Evolutionary conservation across 768 basidiomycete genomes (phyloP), one percentile per base, ranked within the genome.

Genomic region (Calocybe indica): DNA sequence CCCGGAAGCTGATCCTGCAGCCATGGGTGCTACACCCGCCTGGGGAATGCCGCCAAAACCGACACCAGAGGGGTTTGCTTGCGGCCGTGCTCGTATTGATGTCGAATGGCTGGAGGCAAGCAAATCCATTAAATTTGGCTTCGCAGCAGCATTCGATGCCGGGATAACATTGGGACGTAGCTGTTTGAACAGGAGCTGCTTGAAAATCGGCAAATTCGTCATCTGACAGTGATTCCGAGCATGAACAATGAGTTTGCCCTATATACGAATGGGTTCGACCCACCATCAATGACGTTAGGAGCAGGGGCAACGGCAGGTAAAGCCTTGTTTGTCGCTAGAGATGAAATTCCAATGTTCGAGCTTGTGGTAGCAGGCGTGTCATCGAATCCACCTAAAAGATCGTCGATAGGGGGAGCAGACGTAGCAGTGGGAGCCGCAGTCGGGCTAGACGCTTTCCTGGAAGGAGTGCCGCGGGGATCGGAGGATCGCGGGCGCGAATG

Each of bases 131-230:
- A 83, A 59, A 53, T 74, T 72, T 22, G 71, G 61, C 48, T 68
- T 56, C 39, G 64, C 59, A 9, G 66, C 62, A 5, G 62, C 59
- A 7, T 62, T 22, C 22, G 22, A 22, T 52, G 15, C 66, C 53
- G 40, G 61, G 57, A n/a, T 70, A 58, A 32, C 76, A 73, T n/a
- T 75, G 72, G 13, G 73, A 50, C 33, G 54, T 53, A 40, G 67
- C 54, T 3, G 66, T 54, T 15, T 71, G 69, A 5, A 70, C 62
- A 12, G 85, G 86, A 2, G 84, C 87, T 13, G 79, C 81, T 62
- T 89, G 85, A 71, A 92, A 92, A 62, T 92, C 90, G 43, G 79
- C 82, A 55, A 92, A 92, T 43, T 92, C 90, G 53, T 92, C 90
- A 56, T 88, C 88, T 77, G 48, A 6, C 6, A n/a, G 13, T 31